These are phyloP conservation scores for Talaromyces pinophilus DNA, from an alignment of 2,329 filamentous ascomycete species.

Conservation along the genomic window DNA sequence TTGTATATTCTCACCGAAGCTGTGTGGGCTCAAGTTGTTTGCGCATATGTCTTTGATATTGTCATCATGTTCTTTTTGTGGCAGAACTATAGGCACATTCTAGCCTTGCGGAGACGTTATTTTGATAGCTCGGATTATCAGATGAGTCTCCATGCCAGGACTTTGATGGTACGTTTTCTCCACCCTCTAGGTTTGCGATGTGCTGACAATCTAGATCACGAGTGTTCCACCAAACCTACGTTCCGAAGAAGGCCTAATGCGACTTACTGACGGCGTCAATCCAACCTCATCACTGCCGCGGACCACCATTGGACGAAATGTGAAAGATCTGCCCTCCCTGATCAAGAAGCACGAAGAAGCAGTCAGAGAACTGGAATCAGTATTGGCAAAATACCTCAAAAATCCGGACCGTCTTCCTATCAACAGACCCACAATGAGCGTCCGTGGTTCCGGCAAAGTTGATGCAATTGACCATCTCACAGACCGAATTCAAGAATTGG, in stretches of 20 bases:
- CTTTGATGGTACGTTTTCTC: constrained; percentile 52
- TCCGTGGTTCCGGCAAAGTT: constrained; percentile 71
- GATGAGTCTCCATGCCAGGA: constrained; percentile 74
- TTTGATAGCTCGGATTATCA: constrained; percentile 88
- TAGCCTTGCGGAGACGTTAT: constrained; percentile 71
- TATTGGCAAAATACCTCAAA: constrained; percentile 86
- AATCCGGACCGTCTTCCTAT: constrained; percentile 78
- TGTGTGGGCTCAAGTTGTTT: constrained; percentile 61
- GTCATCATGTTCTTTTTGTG: constrained; percentile 79
- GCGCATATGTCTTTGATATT: constrained; percentile 68
- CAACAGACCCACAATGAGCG: constrained; percentile 74
- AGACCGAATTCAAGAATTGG: constrained; percentile 77
- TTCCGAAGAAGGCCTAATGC: constrained; percentile 82
- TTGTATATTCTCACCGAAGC: constrained; percentile 49
- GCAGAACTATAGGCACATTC: constrained; percentile 81
- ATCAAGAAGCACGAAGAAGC: constrained; percentile 80
- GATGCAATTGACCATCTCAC: constrained; percentile 95
- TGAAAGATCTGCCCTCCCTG: constrained; percentile 81
- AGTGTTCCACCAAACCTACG: constrained; percentile 77
- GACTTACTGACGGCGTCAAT: constrained; percentile 77
- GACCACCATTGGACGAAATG: constrained; percentile 83
- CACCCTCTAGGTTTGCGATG: not conserved
- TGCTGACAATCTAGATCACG: constrained; percentile 59
- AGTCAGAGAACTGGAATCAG: constrained; percentile 78
- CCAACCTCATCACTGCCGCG: constrained; percentile 77